These are phyloP conservation scores for Coniella vitis DNA, from an alignment of 2,329 filamentous ascomycete species.

Conservation along the genomic window DNA sequence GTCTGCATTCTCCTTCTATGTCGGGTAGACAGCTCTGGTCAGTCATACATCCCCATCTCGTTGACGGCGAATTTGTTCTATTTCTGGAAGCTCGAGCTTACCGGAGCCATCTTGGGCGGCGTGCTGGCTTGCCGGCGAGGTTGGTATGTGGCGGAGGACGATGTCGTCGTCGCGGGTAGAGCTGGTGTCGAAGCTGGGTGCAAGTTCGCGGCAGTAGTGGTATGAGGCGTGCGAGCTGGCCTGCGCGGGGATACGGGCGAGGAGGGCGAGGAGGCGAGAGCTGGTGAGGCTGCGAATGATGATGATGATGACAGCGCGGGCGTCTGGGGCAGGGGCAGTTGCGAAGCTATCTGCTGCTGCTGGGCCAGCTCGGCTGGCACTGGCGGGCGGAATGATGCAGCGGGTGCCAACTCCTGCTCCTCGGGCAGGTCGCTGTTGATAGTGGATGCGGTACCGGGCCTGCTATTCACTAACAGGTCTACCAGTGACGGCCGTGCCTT, in stretches of 20 bases:
- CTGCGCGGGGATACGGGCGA: constrained; percentile 24
- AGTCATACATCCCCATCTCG: neutral
- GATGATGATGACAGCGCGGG: constrained; percentile 22
- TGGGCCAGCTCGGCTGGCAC: constrained; percentile 16
- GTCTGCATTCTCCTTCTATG: constrained; percentile 29
- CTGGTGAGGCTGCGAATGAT: neutral
- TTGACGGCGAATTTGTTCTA: constrained; percentile 6
- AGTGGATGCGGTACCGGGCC: constrained; percentile 5
- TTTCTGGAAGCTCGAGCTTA: constrained; percentile 32
- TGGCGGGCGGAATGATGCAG: constrained; percentile 23
- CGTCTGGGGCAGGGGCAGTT: constrained; percentile 36
- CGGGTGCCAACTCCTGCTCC: constrained; percentile 1
- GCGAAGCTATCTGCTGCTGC: constrained; percentile 28
- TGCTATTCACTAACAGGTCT: constrained; percentile 37
- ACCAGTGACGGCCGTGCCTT: constrained; percentile 48
- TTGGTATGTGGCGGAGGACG: constrained; percentile 24
- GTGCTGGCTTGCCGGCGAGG: constrained; percentile 20
- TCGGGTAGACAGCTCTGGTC: constrained; percentile 14
- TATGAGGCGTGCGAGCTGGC: constrained; percentile 22
- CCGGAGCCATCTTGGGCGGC: constrained; percentile 47
- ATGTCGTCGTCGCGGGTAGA: constrained; percentile 18
- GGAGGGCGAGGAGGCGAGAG: constrained; percentile 20
- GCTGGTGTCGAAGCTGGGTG: neutral
- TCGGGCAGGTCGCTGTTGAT: constrained; percentile 6
- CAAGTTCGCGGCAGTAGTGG: neutral